Conservation (phyloP, 345 rosid genomes). For the Orychophragmus violaceus region DNA sequence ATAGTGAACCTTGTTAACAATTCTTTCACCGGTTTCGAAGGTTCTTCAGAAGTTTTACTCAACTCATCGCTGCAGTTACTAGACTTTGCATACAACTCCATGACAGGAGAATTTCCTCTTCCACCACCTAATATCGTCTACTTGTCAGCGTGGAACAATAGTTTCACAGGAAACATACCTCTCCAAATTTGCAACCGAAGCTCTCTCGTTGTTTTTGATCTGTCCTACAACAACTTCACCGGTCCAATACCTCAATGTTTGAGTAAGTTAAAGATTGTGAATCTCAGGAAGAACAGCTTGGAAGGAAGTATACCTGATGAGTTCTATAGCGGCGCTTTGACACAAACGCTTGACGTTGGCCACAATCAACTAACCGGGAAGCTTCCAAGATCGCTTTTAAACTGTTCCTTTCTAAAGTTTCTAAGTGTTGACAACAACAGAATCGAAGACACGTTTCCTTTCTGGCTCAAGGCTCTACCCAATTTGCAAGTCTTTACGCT, state of each 20-base stretch:
- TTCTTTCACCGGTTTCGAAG: background rate
- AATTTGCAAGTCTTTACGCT: background rate
- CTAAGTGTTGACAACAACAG: background rate
- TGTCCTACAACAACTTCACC: slow-evolving; percentile 8
- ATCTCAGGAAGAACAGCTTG: slow-evolving; percentile 17
- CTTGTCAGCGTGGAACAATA: background rate
- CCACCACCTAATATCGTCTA: background rate
- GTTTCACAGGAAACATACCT: slow-evolving; percentile 5
- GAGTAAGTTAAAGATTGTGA: background rate
- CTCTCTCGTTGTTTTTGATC: background rate
- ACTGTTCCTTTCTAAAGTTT: background rate
- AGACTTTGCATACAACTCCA: background rate
- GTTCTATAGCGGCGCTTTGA: background rate
- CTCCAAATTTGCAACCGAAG: background rate
- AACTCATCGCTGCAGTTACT: background rate
- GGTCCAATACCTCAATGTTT: slow-evolving; percentile 5
- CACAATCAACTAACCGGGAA: background rate
- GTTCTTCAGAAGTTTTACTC: background rate
- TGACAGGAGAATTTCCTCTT: background rate
- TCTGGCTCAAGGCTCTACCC: slow-evolving; percentile 10
- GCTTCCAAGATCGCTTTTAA: slow-evolving; percentile 21
- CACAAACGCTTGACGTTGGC: background rate
- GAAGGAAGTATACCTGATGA: background rate
- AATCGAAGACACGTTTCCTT: slow-evolving; percentile 12
- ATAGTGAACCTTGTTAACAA: background rate